Evolutionary conservation across 345 rosid species (phyloP), one percentile per base, ranked within the genome.

Genomic region (Lepidium didymum): DNA sequence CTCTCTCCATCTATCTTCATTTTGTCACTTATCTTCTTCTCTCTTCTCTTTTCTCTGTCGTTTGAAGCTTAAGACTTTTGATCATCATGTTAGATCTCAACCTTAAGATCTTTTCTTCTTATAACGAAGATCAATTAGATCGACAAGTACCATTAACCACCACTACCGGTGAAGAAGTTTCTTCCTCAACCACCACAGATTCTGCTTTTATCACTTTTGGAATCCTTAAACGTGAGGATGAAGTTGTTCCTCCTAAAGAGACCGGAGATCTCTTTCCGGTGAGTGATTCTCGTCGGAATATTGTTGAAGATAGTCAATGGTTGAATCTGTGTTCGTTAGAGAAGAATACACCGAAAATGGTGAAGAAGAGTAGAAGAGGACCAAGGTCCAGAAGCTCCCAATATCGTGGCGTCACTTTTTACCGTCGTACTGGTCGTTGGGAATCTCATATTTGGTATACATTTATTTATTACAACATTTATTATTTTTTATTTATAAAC

Each of bases 361-460:
- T 57, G 21, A 75, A 75, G 71, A 79, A 75, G 73, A 81, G 96
- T 64, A 77, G 99, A 67, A 82, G 99, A 56, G 99, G 99, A 1
- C 99, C 99, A 10, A 78, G 97, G 78, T 95, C 99, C 0, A 72
- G 90, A 23, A 95, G 99, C 86, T 95, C 97, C 10, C 97, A 95
- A 71, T 95, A 87, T 71, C 82, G 99, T 15, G 99, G 99, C 5
- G 97, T 91, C 64, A 95, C 99, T 45, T 95, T 91, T 82, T 95
- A 95, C 78, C 83, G 97, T 58, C 67, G 99, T 64, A 95, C 99
- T 15, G 97, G 99, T 55, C 81, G 99, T 43, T 95, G 99, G 99
- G 99, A 95, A 56, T 95, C 99, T 5, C 99, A 95, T 76, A 95
- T 95, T 64, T 95, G 97, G 99, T 95, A 67, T 8, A 8, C 21